These are phyloP conservation scores for Xanthoconium stramineum DNA, from an alignment of 768 basidiomycete genomes.

Conservation along the genomic window DNA sequence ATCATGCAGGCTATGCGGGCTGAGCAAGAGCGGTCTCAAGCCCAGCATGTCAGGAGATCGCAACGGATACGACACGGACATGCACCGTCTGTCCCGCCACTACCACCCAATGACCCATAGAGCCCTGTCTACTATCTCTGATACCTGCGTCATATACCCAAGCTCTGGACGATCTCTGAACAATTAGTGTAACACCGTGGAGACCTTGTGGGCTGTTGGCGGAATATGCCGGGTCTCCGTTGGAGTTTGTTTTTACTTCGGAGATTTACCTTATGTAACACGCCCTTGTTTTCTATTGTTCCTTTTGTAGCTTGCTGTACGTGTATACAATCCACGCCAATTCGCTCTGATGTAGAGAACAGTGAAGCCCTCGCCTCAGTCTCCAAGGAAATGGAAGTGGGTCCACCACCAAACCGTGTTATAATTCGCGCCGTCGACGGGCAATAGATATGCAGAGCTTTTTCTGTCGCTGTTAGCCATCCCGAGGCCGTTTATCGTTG, in stretches of 20 bases:
- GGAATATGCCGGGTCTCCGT: background rate
- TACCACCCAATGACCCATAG: conserved; percentile 26
- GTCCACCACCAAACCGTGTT: background rate
- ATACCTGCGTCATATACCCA: conserved; percentile 30
- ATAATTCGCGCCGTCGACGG: conserved; percentile 1
- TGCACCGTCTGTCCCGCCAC: conserved; percentile 26
- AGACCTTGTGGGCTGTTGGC: conserved; percentile 2
- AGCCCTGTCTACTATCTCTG: conserved; percentile 4
- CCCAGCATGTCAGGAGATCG: conserved; percentile 54
- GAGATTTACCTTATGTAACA: conserved; percentile 16
- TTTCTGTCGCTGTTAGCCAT: conserved; percentile 1
- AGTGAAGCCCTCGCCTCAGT: conserved; percentile 18
- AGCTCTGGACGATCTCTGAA: conserved; percentile 1
- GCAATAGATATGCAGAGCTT: background rate
- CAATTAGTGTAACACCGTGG: conserved; percentile 2
- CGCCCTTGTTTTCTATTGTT: conserved; percentile 23
- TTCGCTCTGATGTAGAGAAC: conserved; percentile 14
- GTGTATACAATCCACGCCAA: conserved; percentile 4
- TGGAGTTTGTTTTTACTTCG: conserved; percentile 7
- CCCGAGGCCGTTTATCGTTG: background rate
- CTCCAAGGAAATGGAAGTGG: conserved; percentile 21
- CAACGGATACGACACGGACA: conserved; percentile 46
- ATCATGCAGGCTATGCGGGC: conserved; percentile 80
- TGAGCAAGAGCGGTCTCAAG: conserved; percentile 73
- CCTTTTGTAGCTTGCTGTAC: conserved; percentile 10